Evolutionary conservation across 176 grass and related monocot genomes (phyloP).

Genomic region (Zizania latifolia): DNA sequence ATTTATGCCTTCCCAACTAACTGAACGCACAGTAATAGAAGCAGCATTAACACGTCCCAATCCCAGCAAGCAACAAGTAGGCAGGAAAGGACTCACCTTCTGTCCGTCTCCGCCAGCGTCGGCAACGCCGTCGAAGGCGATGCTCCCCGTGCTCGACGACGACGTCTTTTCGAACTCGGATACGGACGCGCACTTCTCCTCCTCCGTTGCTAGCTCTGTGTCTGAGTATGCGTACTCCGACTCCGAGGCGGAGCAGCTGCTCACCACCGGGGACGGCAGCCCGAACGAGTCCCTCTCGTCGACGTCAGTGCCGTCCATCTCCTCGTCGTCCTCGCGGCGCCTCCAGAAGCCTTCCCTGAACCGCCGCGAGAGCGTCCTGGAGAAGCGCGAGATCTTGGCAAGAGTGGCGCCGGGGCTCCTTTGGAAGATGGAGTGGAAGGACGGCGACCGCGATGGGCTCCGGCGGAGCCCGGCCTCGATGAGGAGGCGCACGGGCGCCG

Average conservation of each 20-base stretch:
- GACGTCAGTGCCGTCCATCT: not conserved
- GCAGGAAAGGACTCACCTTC: no score
- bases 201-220: not conserved
- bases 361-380: conserved; percentile 59
- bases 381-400: conserved; percentile 38
- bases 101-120: conserved; percentile 1
- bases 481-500: conserved; percentile 7
- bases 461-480: conserved; percentile 31
- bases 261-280: conserved; percentile 55
- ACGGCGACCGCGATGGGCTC: conserved; percentile 26
- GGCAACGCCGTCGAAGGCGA: not conserved
- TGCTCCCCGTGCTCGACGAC: not conserved
- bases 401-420: conserved; percentile 19
- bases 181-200: not conserved
- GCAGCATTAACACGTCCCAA: conserved; percentile 30
- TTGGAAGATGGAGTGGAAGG: not conserved
- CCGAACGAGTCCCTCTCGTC: conserved; percentile 39
- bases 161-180: conserved; percentile 2
- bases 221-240: not conserved
- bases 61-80: no score
- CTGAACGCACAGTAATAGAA: conserved; percentile 19
- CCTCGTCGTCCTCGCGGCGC: not conserved
- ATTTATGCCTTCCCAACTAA: conserved; percentile 29
- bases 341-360: conserved; percentile 56
- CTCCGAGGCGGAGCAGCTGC: conserved; percentile 54